These are phyloP conservation scores for Gossypium davidsonii DNA, from an alignment of 441 rosid genomes.

Conservation along the genomic window DNA sequence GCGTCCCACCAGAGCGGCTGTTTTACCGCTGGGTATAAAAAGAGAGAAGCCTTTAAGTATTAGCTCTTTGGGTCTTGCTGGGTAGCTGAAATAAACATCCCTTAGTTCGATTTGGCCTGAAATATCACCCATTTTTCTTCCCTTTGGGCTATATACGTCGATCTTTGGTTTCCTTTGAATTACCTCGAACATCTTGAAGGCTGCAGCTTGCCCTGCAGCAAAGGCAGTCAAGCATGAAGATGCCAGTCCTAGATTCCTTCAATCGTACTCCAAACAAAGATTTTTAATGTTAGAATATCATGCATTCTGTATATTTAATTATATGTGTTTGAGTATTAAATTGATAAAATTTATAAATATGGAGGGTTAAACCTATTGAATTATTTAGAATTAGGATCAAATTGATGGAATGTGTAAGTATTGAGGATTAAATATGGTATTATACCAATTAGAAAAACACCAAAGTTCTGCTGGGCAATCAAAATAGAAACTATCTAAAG, in stretches of 20 bases:
- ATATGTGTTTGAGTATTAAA: too few relatives aligned
- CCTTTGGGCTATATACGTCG: constrained; percentile 49
- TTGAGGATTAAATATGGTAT: too few relatives aligned
- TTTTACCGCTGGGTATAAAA: constrained; percentile 46
- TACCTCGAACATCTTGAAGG: constrained; percentile 75
- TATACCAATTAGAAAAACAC: too few relatives aligned
- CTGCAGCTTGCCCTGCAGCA: constrained; percentile 80
- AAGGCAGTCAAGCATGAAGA: constrained; percentile 61
- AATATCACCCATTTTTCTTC: constrained; percentile 42
- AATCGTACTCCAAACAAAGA: not conserved
- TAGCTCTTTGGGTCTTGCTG: constrained; percentile 63
- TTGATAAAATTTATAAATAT: too few relatives aligned
- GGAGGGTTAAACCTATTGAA: too few relatives aligned
- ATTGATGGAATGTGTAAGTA: too few relatives aligned
- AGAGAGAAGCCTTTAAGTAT: constrained; percentile 62
- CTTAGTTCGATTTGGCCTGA: constrained; percentile 50
- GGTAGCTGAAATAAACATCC: constrained; percentile 56
- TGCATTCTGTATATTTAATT: too few relatives aligned
- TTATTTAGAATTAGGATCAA: too few relatives aligned
- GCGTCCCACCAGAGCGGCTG: constrained; percentile 71
- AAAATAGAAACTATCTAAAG: too few relatives aligned
- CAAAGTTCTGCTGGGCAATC: too few relatives aligned
- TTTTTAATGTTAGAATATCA: not conserved
- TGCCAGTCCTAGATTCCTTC: constrained; percentile 73
- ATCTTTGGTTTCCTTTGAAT: constrained; percentile 61